Evolutionary conservation across 495 filamentous ascomycete species (phyloP).

Genomic region (Poronia punctata): DNA sequence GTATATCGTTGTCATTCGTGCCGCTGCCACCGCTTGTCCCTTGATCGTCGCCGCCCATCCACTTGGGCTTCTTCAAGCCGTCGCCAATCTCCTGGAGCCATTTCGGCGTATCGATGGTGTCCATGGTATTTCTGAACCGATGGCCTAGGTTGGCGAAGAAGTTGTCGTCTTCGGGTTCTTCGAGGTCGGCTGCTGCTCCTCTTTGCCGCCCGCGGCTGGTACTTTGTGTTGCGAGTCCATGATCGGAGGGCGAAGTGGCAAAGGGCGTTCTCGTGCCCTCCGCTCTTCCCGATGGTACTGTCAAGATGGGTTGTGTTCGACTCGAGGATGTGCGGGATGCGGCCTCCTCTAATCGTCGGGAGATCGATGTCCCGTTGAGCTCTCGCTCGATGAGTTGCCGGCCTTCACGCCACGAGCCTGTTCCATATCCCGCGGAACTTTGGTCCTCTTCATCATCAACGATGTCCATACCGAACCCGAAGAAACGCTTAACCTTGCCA

Average conservation of each 20-base stretch:
- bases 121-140: constrained; percentile 83
- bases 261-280: constrained; percentile 31
- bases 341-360: constrained; percentile 28
- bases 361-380: constrained; percentile 51
- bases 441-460: constrained; percentile 70
- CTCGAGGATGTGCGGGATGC: constrained; percentile 13
- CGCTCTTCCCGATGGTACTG: constrained; percentile 16
- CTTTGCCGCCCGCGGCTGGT: constrained; percentile 8
- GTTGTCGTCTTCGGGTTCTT: constrained; percentile 63
- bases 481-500: constrained; percentile 63
- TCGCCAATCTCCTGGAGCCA: constrained; percentile 66
- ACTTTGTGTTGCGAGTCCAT: constrained; percentile 21
- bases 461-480: constrained; percentile 71
- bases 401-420: constrained; percentile 88
- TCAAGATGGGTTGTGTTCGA: constrained; percentile 32
- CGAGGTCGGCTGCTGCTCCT: constrained; percentile 12
- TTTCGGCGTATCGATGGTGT: constrained; percentile 70
- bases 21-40: constrained; percentile 10
- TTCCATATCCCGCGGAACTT: constrained; percentile 56
- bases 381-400: constrained; percentile 91
- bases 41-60: constrained; percentile 62
- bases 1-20: constrained; percentile 27
- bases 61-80: constrained; percentile 68
- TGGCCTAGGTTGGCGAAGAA: constrained; percentile 80
- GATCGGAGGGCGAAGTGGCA: constrained; percentile 32